Conservation (phyloP, 148 eudicot genomes). For the Chenopodium formosanum region DNA sequence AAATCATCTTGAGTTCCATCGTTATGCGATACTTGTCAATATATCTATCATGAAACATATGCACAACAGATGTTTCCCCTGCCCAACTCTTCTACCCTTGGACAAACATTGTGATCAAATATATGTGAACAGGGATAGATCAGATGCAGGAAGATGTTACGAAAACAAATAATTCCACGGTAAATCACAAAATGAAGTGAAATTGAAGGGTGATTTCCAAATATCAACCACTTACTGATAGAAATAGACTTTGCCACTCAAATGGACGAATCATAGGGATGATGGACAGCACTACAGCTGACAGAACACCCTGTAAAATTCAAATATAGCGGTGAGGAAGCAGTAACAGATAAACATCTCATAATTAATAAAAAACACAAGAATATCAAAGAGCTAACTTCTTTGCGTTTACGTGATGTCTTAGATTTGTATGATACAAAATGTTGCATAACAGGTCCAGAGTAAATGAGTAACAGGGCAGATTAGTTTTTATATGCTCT, state of each 20-base stretch:
- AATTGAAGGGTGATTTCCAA: background rate
- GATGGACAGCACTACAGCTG: conserved; percentile 73
- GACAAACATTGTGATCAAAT: background rate
- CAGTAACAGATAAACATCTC: background rate
- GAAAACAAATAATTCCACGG: background rate
- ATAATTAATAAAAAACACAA: background rate
- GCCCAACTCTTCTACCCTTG: background rate
- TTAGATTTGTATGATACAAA: background rate
- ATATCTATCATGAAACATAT: background rate
- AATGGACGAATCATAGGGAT: conserved; percentile 88
- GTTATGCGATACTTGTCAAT: background rate
- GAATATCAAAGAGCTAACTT: background rate
- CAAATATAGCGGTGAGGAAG: conserved; percentile 17
- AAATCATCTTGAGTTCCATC: background rate
- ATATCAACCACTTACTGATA: conserved; percentile 64
- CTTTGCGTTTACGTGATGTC: background rate
- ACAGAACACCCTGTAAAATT: conserved; percentile 73
- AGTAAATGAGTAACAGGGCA: background rate
- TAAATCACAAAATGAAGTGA: background rate
- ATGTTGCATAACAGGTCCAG: background rate
- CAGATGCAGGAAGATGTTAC: background rate
- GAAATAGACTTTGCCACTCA: conserved; percentile 95
- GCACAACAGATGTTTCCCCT: background rate
- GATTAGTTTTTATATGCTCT: background rate
- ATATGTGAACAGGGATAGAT: background rate